Percentiles rank a stretch among this genome's conserved stretches.
Evolutionary conservation across 2,329 filamentous ascomycete species (phyloP).

Genomic region (Botrytis tulipae): DNA sequence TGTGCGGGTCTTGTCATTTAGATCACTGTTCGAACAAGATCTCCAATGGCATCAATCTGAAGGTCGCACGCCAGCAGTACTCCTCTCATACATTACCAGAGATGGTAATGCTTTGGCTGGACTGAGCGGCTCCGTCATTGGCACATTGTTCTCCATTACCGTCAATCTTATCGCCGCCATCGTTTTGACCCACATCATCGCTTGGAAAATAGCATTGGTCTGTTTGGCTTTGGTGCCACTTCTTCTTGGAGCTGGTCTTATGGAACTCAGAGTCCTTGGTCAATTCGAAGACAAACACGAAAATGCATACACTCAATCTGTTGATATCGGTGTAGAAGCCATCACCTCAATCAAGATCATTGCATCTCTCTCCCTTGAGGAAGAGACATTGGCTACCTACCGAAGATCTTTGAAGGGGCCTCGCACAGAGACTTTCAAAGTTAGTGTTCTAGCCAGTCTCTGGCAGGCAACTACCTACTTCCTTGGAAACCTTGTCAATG

Average conservation of each 20-base stretch:
- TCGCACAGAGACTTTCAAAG: conserved; percentile 53
- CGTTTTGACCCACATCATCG: conserved; percentile 66
- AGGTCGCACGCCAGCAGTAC: conserved; percentile 56
- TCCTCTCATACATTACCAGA: conserved; percentile 67
- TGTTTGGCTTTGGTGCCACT: conserved; percentile 47
- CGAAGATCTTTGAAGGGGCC: conserved; percentile 51
- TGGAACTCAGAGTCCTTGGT: conserved; percentile 60
- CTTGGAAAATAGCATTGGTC: conserved; percentile 71
- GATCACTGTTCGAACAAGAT: conserved; percentile 63
- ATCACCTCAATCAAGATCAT: conserved; percentile 64
- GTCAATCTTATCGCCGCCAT: conserved; percentile 69
- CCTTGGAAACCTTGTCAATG: conserved; percentile 66
- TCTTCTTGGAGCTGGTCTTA: conserved; percentile 54
- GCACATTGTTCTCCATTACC: conserved; percentile 64
- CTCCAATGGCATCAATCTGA: conserved; percentile 71
- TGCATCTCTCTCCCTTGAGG: conserved; percentile 53
- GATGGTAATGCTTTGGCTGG: conserved; percentile 66
- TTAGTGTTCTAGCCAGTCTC: conserved; percentile 46
- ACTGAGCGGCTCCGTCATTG: conserved; percentile 68
- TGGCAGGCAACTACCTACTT: conserved; percentile 57
- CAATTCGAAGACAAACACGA: conserved; percentile 63
- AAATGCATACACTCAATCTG: conserved; percentile 61
- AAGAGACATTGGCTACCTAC: conserved; percentile 54
- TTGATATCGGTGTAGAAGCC: conserved; percentile 58
- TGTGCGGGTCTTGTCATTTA: conserved; percentile 52